Conservation (phyloP, 805 yeast species). For the Lipomyces kockii region DNA sequence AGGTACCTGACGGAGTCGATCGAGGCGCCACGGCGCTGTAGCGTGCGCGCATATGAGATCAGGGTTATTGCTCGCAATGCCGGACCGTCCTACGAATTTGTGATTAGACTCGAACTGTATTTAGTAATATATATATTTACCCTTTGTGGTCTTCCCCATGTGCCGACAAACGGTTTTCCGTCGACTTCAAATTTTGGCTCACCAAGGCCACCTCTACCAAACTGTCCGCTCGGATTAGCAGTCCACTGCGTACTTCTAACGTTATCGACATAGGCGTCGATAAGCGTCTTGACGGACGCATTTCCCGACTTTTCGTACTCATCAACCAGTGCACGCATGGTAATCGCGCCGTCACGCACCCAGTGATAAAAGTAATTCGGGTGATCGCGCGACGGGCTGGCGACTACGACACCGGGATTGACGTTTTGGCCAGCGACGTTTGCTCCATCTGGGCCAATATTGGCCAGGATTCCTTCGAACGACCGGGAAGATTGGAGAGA, state of each 20-base stretch:
- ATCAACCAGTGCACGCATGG: constrained; percentile 60
- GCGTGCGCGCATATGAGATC: constrained; percentile 56
- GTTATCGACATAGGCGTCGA: constrained; percentile 68
- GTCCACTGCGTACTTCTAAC: constrained; percentile 65
- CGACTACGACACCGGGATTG: constrained; percentile 77
- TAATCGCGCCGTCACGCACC: constrained; percentile 88
- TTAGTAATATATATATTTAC: constrained; percentile 10
- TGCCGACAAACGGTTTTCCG: constrained; percentile 61
- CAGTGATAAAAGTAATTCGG: constrained; percentile 92
- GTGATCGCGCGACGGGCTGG: constrained; percentile 70
- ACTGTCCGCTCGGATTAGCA: constrained; percentile 70
- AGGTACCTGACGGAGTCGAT: constrained; percentile 50
- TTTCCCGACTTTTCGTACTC: constrained; percentile 53
- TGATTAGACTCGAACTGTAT: neutral
- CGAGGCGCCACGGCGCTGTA: constrained; percentile 44
- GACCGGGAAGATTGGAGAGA: constrained; percentile 50
- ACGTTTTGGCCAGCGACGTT: constrained; percentile 43
- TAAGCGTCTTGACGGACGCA: constrained; percentile 38
- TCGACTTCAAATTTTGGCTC: constrained; percentile 86
- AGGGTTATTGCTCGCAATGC: constrained; percentile 75
- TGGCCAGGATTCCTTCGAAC: constrained; percentile 55
- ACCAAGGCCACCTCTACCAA: constrained; percentile 63
- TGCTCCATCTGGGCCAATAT: constrained; percentile 58
- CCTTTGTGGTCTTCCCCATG: constrained; percentile 95
- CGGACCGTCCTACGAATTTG: constrained; percentile 71